These are phyloP conservation scores for Leptographium flavum DNA, from an alignment of 2,329 filamentous ascomycete genomes.

Conservation along the genomic window DNA sequence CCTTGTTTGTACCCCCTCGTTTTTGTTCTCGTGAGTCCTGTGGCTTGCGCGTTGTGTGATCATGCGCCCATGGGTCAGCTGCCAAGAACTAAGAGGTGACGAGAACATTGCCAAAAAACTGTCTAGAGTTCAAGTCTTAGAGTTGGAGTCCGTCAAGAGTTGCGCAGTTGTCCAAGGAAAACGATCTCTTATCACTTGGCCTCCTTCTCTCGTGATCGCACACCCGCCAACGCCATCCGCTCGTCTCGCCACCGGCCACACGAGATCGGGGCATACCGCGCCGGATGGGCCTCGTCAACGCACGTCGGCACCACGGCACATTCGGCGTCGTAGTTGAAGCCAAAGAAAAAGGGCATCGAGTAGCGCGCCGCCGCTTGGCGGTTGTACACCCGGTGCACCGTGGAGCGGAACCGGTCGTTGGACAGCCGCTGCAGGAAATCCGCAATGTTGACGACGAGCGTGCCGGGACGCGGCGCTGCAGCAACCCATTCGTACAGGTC, in stretches of 20 bases:
- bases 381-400: slow-evolving; percentile 36
- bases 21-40: no score
- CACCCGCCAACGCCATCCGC: slow-evolving; percentile 7
- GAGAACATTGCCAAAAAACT: no score
- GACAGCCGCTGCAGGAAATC: slow-evolving; percentile 36
- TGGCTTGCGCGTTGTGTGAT: no score
- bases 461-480: slow-evolving; percentile 27
- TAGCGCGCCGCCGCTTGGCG: slow-evolving; percentile 25
- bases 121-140: background rate
- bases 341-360: slow-evolving; percentile 43
- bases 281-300: slow-evolving; percentile 22
- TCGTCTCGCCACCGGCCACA: slow-evolving; percentile 19
- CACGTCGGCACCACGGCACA: slow-evolving; percentile 27
- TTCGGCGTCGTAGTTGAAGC: slow-evolving; percentile 30
- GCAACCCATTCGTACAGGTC: slow-evolving; percentile 21
- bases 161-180: no score
- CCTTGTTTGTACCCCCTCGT: no score
- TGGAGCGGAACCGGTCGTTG: slow-evolving; percentile 32
- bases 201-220: background rate
- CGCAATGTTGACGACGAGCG: slow-evolving; percentile 36
- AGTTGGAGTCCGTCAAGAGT: background rate
- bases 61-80: no score
- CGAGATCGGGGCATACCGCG: slow-evolving; percentile 28
- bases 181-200: no score
- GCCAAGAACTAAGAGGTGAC: no score